Conservation (phyloP, 495 filamentous ascomycete species). For the Aspergillus homomorphus region DNA sequence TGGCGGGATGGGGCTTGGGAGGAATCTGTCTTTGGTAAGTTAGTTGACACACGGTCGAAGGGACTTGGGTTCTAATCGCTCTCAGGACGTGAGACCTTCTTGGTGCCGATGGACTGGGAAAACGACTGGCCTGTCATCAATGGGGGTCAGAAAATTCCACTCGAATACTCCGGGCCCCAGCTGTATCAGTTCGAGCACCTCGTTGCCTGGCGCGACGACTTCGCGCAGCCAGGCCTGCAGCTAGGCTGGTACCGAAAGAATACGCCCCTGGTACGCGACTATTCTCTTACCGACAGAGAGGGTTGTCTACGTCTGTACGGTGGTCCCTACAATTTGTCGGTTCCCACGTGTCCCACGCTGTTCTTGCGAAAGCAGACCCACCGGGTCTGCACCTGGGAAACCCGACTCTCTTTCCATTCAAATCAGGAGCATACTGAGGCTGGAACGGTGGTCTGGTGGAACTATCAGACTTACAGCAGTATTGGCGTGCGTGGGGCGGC, state of each 20-base stretch:
- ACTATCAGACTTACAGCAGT: conserved; percentile 39
- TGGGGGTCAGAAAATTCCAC: conserved; percentile 37
- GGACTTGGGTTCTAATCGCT: neutral
- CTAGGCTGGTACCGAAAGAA: conserved; percentile 47
- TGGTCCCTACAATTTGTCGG: conserved; percentile 38
- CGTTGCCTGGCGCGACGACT: conserved; percentile 41
- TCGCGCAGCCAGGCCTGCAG: conserved; percentile 24
- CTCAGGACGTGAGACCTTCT: conserved; percentile 45
- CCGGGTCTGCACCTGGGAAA: conserved; percentile 34
- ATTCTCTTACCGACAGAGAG: conserved; percentile 34
- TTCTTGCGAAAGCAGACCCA: conserved; percentile 45
- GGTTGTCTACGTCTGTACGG: conserved; percentile 39
- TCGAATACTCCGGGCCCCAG: conserved; percentile 29
- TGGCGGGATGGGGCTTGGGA: conserved; percentile 26
- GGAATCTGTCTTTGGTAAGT: conserved; percentile 39
- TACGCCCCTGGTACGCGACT: conserved; percentile 32
- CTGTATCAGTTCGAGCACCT: conserved; percentile 23
- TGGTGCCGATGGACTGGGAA: conserved; percentile 44
- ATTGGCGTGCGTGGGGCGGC: conserved; percentile 30
- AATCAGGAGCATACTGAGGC: conserved; percentile 32
- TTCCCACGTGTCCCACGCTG: conserved; percentile 39
- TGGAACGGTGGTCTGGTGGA: conserved; percentile 41
- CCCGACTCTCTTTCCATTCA: conserved; percentile 30
- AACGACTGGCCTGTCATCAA: conserved; percentile 51
- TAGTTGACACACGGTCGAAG: no score